Base-by-base conservation (phyloP, 2,329 filamentous ascomycete species). In the Daldinia sp. region DNA sequence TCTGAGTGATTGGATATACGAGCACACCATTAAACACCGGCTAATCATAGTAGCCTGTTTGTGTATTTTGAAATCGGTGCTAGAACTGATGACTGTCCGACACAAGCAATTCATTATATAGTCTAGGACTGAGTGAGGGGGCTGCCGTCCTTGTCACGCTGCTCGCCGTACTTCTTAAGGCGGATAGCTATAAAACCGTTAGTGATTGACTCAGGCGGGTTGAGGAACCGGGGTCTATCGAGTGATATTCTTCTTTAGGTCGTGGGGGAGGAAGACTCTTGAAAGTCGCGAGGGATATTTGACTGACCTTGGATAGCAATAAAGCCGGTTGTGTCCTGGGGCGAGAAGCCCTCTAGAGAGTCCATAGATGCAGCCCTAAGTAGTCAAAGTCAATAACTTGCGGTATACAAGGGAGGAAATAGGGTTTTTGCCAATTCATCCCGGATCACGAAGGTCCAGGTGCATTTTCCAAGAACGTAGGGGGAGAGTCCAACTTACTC, bases 261-360 rank as follows among this genome's bases (percentile, higher is more conserved):
- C 9, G 11, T 3, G 15, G 15, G n/a, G 19, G 35, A 10, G 6
- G 3, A n/a, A 17, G 6, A 4, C 32, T n/a, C n/a, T 17, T 37
- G 2, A 17, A 2, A 15, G 6, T 37, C 6, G 3, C 9, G n/a
- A 13, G 9, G 5, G 9, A 19, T 4, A 27, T 5, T 13, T 3
- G n/a, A 48, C 45, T 48, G 23, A 48, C 45, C 45, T 73, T 94
- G 83, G 70, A 93, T 88, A 54, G 83, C 83, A 73, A 94, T 87
- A 74, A 89, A 88, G 23, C 83, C 83, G 55, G 70, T 70, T 15
- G 80, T 81, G 51, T 81, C 79, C 58, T 72, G 68, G 4, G 78
- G 78, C 53, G 64, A 71, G 73, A 82, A 82, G 37, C 74, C 76
- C 27, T 79, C 77, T 5, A 84, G 79, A 11, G 77, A 76, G 72